phyloP scores from a whole-genome alignment of 345 rosid genomes.

The Nasturtium officinale region DNA sequence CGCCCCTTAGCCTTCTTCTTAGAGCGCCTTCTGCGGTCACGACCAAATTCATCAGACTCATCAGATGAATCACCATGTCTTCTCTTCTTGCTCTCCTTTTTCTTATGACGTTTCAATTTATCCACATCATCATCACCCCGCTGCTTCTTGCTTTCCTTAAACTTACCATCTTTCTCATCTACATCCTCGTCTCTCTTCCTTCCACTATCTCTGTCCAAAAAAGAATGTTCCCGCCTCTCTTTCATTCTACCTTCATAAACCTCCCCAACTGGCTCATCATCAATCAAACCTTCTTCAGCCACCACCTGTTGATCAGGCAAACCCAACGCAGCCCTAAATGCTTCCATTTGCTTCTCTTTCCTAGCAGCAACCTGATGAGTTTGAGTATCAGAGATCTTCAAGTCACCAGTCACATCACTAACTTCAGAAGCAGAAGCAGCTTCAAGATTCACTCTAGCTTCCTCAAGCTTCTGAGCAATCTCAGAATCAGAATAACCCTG shows the following conservation, averaged over 20 bases:
- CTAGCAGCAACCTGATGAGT: slow-evolving; percentile 93
- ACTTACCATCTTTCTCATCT: slow-evolving; percentile 48
- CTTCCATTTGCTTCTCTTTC: slow-evolving; percentile 94
- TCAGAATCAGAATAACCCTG: slow-evolving; percentile 85
- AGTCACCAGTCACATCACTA: slow-evolving; percentile 42
- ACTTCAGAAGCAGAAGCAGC: slow-evolving; percentile 56
- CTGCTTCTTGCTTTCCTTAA: slow-evolving; percentile 46
- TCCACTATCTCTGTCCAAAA: slow-evolving; percentile 63
- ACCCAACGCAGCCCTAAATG: slow-evolving; percentile 81
- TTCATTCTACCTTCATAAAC: slow-evolving; percentile 34
- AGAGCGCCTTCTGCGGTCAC: slow-evolving; percentile 41
- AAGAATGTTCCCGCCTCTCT: slow-evolving; percentile 71
- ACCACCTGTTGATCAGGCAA: slow-evolving; percentile 44
- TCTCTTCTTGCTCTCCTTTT: slow-evolving; percentile 46
- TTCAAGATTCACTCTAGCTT: slow-evolving; percentile 71
- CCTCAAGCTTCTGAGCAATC: slow-evolving; percentile 77
- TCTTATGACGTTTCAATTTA: slow-evolving; percentile 42
- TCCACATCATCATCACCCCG: slow-evolving; percentile 38
- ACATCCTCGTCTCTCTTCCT: slow-evolving; percentile 54
- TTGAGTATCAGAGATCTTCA: slow-evolving; percentile 77
- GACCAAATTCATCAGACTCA: slow-evolving; percentile 51
- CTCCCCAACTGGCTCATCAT: slow-evolving; percentile 43
- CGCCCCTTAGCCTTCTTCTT: slow-evolving; percentile 52
- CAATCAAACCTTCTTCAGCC: slow-evolving; percentile 47
- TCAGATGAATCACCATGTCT: slow-evolving; percentile 59